Base-by-base conservation (phyloP, 2,329 filamentous ascomycete species). In the Blastomyces parvus region DNA sequence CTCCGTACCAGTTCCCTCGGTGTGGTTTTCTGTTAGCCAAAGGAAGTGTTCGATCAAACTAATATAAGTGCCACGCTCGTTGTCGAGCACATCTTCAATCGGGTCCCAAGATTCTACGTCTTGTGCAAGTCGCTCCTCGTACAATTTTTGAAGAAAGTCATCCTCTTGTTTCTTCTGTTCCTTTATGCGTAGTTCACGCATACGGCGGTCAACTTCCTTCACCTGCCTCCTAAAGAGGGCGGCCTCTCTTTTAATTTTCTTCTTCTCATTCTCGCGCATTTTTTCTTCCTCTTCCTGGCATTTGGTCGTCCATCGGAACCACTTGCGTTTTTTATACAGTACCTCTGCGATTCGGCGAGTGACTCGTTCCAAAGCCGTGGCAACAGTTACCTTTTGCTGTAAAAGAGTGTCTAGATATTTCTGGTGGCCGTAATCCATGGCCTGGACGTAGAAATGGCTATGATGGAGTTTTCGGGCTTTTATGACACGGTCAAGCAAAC, bases 231-330 rank as follows among this genome's bases (percentile, higher is more conserved):
- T 78, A 65, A 82, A 81, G 66, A 82, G 69, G 19, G 77, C 74
- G 2, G 79, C 77, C 66, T 82, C 80, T 44, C 76, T 72, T 67
- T 81, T 81, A 60, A 81, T 72, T 66, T 81, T 81, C 69, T 78
- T 79, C 56, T 77, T 77, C 67, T 82, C 81, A 55, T 77, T 80
- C 11, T 81, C 79, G 36, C 78, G 76, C 4, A 69, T 73, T 30
- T 70, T 69, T 61, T 81, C 80, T 69, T 81, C 79, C 36, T 77
- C 73, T 19, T 78, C 73, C 66, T 82, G 79, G 42, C 73, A 75
- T 62, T 78, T 66, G 17, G 75, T 72, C 6, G 81, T 73, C 80
- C 80, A 81, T n/a, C 72, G 70, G 66, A 76, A 81, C 80, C 80
- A 82, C 64, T 80, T 77, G 67, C 80, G 75, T 40, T 63, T 74